phyloP scores from a whole-genome alignment of 768 basidiomycete genomes.

The Cyathus striatus region DNA sequence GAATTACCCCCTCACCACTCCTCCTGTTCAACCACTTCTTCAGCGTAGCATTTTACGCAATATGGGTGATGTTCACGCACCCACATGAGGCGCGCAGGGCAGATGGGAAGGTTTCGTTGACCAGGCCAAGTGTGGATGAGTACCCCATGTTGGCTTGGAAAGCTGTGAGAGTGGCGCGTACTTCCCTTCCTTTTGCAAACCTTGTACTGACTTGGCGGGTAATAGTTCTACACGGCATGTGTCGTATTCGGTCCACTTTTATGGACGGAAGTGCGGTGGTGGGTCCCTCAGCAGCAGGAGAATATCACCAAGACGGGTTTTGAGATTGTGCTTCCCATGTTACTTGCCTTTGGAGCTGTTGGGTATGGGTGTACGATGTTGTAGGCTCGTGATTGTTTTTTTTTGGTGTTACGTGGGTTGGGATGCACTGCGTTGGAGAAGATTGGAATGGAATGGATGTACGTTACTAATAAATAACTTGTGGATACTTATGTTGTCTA shows the following conservation, averaged over 20 bases:
- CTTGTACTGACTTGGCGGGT: too few species aligned
- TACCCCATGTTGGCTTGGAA: constrained; percentile 66
- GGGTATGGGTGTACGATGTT: too few species aligned
- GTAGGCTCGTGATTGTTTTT: too few species aligned
- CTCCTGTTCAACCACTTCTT: constrained; percentile 92
- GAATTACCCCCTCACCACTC: constrained; percentile 74
- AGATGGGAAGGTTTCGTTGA: constrained; percentile 34
- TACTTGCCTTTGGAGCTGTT: too few species aligned
- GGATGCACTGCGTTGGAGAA: too few species aligned
- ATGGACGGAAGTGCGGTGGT: constrained; percentile 84
- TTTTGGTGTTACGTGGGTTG: too few species aligned
- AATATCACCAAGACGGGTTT: too few species aligned
- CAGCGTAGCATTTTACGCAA: constrained; percentile 89
- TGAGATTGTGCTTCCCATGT: too few species aligned
- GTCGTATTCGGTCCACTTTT: constrained; percentile 85
- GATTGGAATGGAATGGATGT: too few species aligned
- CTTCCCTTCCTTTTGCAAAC: constrained; percentile 3
- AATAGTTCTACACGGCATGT: constrained; percentile 85
- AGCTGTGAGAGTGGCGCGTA: constrained; percentile 66
- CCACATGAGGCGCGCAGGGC: constrained; percentile 18
- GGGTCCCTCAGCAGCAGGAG: too few species aligned
- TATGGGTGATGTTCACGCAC: constrained; percentile 83
- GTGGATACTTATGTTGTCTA: too few species aligned
- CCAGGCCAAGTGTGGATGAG: constrained; percentile 44
- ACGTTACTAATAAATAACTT: too few species aligned